Evolutionary conservation across 148 eudicot genomes (phyloP).

Genomic region (Arbutus unedo): DNA sequence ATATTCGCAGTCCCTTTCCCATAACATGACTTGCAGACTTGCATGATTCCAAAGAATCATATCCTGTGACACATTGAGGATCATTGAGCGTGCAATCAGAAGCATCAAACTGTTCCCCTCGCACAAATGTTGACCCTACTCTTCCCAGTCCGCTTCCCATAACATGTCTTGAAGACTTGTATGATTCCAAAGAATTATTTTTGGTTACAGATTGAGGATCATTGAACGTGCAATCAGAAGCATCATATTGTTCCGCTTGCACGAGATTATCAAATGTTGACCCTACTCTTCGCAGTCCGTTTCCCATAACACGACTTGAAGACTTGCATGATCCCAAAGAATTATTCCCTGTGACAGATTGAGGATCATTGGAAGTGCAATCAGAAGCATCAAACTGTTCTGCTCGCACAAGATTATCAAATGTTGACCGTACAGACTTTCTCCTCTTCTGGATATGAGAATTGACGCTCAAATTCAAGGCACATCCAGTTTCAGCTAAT

Average conservation of each 20-base stretch:
- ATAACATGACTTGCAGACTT: slow-evolving; percentile 22
- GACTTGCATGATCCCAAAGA: slow-evolving; percentile 19
- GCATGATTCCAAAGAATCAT: slow-evolving; percentile 15
- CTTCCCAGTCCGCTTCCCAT: too few relatives aligned
- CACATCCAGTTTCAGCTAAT: slow-evolving; percentile 39
- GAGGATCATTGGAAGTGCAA: slow-evolving; percentile 21
- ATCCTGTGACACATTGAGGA: slow-evolving; percentile 20
- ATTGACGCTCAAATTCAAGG: slow-evolving; percentile 56
- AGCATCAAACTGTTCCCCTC: slow-evolving; percentile 32
- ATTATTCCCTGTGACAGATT: slow-evolving; percentile 15
- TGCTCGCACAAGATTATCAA: slow-evolving; percentile 28
- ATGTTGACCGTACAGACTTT: slow-evolving; percentile 33
- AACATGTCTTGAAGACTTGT: too few relatives aligned
- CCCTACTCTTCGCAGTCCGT: slow-evolving; percentile 28
- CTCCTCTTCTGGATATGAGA: slow-evolving; percentile 70
- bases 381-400: slow-evolving; percentile 31
- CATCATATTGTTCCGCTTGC: too few relatives aligned
- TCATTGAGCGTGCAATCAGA: slow-evolving; percentile 19
- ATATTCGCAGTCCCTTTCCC: slow-evolving; percentile 44
- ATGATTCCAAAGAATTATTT: too few relatives aligned
- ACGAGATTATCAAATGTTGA: too few relatives aligned
- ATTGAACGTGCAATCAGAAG: too few relatives aligned
- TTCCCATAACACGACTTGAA: slow-evolving; percentile 26
- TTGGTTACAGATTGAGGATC: too few relatives aligned
- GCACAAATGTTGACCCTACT: background rate